phyloP scores from a whole-genome alignment of 73 alveolate genomes.

The Symbiodinium natans region DNA sequence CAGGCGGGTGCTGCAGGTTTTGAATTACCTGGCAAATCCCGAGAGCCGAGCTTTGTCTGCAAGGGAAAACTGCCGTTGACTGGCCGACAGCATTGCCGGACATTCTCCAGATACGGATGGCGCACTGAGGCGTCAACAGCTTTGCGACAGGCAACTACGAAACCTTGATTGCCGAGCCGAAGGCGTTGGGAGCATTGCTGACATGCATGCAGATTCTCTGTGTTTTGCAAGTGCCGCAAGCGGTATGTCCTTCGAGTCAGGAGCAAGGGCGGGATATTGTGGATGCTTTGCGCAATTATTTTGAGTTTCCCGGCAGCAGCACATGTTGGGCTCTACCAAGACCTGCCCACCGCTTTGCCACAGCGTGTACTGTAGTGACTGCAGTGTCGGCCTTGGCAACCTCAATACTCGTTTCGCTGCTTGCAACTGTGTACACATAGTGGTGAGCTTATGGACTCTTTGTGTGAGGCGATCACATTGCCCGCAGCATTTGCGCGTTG shows the following conservation, averaged over 20 bases:
- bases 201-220: neutral
- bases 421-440: too few species aligned
- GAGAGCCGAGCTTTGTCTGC: neutral
- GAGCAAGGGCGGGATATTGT: neutral
- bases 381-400: too few species aligned
- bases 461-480: slow-evolving; percentile 2
- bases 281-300: neutral
- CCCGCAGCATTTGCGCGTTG: neutral
- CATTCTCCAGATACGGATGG: neutral
- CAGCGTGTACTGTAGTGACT: too few species aligned
- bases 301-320: neutral
- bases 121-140: neutral
- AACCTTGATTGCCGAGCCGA: neutral
- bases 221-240: neutral
- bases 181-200: neutral
- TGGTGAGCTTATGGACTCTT: too few species aligned
- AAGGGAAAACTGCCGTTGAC: too few species aligned
- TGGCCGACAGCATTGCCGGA: neutral
- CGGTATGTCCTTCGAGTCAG: too few species aligned
- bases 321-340: too few species aligned
- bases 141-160: neutral
- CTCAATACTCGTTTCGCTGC: too few species aligned
- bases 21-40: neutral
- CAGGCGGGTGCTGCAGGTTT: neutral
- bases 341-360: neutral